Evolutionary conservation across 75 land plant species (phyloP).

Genomic region (Picea glauca): DNA sequence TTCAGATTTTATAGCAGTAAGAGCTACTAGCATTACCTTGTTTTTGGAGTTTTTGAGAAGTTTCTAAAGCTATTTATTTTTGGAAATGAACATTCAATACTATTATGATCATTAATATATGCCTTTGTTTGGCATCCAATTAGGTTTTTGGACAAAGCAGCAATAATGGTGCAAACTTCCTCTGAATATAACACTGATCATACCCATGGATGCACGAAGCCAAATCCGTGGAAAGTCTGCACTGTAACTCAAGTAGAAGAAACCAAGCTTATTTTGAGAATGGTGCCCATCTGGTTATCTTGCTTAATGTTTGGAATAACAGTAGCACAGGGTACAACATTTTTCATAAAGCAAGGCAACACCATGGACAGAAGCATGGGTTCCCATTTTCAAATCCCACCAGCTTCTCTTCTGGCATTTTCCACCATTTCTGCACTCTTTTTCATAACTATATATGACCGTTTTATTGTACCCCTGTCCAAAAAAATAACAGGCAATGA

Average conservation of each 20-base stretch:
- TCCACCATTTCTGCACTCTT: conserved; percentile 12
- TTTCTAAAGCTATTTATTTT: too few species aligned
- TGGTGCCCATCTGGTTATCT: conserved; percentile 41
- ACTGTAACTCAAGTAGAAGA: conserved; percentile 50
- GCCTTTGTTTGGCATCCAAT: not conserved
- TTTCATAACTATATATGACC: conserved; percentile 22
- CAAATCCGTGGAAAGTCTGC: conserved; percentile 32
- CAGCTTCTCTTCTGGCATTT: conserved; percentile 20
- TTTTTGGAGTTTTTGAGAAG: too few species aligned
- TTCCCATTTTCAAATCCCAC: conserved; percentile 25
- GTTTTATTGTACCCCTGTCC: conserved; percentile 17
- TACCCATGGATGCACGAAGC: not conserved
- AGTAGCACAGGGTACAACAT: conserved; percentile 17
- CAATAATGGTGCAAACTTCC: not conserved
- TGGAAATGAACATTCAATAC: too few species aligned
- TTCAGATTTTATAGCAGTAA: too few species aligned
- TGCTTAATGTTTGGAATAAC: conserved; percentile 4
- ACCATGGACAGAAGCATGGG: conserved; percentile 35
- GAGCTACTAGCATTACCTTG: too few species aligned
- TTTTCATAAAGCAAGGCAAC: conserved; percentile 22
- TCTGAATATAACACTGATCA: not conserved
- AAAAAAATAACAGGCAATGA: conserved; percentile 23
- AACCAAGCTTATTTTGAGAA: conserved; percentile 31
- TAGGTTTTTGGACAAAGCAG: conserved; percentile 8
- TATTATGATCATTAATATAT: not conserved